Evolutionary conservation across 208 protist species (phyloP).

Genomic region (Trichomonas vaginalis): DNA sequence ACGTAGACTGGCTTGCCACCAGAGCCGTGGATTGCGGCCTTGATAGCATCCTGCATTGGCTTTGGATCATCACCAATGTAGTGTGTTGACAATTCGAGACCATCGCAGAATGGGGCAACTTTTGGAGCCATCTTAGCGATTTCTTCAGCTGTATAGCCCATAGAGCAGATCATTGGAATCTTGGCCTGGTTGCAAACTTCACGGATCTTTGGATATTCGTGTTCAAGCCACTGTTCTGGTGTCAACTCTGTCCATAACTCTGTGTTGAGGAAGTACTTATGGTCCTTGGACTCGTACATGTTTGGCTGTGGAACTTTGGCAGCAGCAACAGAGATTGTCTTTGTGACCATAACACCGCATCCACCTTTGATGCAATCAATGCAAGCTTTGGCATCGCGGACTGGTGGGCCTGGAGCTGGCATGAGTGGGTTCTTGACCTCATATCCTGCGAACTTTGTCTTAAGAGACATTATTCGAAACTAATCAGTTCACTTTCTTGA

Average conservation of each 20-base stretch:
- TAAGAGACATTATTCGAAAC: neutral
- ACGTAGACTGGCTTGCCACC: neutral
- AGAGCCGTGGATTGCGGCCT: neutral
- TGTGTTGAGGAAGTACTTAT: neutral
- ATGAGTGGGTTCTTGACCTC: neutral
- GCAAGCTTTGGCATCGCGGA: neutral
- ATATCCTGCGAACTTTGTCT: neutral
- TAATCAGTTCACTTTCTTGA: neutral
- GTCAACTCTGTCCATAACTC: neutral
- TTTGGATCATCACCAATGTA: neutral
- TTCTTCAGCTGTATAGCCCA: neutral
- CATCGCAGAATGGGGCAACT: neutral
- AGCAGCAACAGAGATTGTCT: neutral
- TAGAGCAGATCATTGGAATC: neutral
- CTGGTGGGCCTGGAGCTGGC: neutral
- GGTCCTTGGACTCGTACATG: neutral
- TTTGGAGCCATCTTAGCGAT: neutral
- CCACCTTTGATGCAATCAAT: neutral
- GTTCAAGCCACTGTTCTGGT: neutral
- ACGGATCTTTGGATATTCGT: constrained; percentile 1
- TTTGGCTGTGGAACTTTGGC: neutral
- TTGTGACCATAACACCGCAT: neutral
- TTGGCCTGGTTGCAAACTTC: neutral
- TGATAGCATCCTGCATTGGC: neutral
- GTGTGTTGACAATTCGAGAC: neutral